Evolutionary conservation across 495 filamentous ascomycete genomes (phyloP).

Genomic region (Hyaloscypha finlandica): DNA sequence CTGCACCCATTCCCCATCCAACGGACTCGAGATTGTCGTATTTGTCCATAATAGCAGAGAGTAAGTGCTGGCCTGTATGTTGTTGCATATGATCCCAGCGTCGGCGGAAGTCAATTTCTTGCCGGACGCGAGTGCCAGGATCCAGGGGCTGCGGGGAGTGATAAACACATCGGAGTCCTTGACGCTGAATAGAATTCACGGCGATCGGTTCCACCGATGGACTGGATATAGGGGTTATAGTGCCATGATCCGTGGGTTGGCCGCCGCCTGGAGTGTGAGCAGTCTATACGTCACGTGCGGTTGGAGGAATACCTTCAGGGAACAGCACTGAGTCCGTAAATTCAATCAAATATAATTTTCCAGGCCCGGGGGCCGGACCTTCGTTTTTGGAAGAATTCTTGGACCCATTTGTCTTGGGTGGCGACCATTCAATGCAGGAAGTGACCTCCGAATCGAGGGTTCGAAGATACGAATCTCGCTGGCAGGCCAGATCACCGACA

Average conservation of each 20-base stretch:
- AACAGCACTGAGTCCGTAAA: background rate
- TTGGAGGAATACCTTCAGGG: background rate
- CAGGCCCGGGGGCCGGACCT: background rate
- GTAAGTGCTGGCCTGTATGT: background rate
- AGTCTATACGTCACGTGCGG: background rate
- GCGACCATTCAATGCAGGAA: background rate
- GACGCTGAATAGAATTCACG: background rate
- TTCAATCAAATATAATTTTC: background rate
- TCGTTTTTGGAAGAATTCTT: background rate
- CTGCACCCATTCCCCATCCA: background rate
- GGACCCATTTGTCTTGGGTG: background rate
- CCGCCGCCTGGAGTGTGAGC: background rate
- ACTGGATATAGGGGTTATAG: background rate
- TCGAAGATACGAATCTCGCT: background rate
- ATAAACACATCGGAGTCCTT: background rate
- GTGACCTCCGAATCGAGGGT: background rate
- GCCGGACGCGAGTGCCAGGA: background rate
- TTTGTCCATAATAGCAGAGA: background rate
- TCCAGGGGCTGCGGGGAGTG: background rate
- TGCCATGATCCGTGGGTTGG: background rate
- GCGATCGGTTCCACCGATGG: background rate
- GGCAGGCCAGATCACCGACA: background rate
- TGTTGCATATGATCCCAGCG: background rate
- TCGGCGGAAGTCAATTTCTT: background rate
- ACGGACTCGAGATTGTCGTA: background rate